A percentile compares a stretch with the other conserved stretches of the same genome.
Conservation (phyloP, 2,329 filamentous ascomycete genomes). For the Fusarium albosuccineum region DNA sequence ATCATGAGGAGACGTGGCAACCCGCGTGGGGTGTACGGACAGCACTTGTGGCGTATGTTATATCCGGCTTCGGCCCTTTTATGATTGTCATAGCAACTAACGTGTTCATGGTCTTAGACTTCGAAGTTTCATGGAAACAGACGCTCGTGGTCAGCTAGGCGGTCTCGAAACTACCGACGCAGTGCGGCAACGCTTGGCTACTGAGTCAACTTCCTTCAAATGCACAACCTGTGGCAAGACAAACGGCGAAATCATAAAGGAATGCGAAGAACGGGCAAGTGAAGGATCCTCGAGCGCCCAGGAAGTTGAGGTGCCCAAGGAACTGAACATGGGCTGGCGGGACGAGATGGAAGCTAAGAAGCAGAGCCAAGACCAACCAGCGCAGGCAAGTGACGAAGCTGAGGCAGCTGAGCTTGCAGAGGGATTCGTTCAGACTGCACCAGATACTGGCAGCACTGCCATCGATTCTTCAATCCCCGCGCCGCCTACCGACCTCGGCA, state of each 20-base stretch:
- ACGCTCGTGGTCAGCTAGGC: slow-evolving; percentile 88
- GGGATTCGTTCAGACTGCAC: slow-evolving; percentile 67
- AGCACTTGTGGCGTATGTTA: slow-evolving; percentile 75
- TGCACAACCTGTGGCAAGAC: slow-evolving; percentile 78
- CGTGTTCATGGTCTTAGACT: slow-evolving; percentile 58
- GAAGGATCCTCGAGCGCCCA: slow-evolving; percentile 48
- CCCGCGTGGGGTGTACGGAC: slow-evolving; percentile 97
- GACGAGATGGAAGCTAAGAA: slow-evolving; percentile 72
- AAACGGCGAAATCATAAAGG: slow-evolving; percentile 80
- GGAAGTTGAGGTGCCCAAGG: slow-evolving; percentile 65
- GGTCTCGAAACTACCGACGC: slow-evolving; percentile 82
- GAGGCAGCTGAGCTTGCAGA: slow-evolving; percentile 67
- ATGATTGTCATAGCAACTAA: slow-evolving; percentile 6
- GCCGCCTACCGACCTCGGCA: slow-evolving; percentile 18
- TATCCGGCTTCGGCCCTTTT: too few species aligned
- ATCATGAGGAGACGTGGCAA: slow-evolving; percentile 99
- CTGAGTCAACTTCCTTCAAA: slow-evolving; percentile 72
- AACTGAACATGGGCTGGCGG: slow-evolving; percentile 76
- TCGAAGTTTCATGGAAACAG: slow-evolving; percentile 92
- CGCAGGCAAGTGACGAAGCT: slow-evolving; percentile 48
- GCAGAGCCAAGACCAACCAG: slow-evolving; percentile 12
- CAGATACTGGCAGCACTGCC: slow-evolving; percentile 11
- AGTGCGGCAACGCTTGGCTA: slow-evolving; percentile 77
- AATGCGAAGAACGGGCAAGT: slow-evolving; percentile 72
- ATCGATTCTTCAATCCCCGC: slow-evolving; percentile 9